Base-by-base conservation (phyloP, 2,329 filamentous ascomycete genomes). In the Hyphodiscus sp. region DNA sequence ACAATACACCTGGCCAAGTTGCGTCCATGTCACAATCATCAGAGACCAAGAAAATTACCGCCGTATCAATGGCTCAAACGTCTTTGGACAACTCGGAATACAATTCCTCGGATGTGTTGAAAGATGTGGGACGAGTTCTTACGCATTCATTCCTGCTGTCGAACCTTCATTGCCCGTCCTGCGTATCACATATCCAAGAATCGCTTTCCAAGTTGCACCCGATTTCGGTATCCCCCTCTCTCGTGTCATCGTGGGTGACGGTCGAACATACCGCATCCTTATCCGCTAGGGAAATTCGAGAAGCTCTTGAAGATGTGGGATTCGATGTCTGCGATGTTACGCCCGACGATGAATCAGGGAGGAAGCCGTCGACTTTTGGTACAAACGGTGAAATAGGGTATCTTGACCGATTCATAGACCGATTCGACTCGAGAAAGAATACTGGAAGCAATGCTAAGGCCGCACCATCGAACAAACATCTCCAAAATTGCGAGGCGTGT, bases 161-260 rank as follows among this genome's bases (percentile, higher is more conserved):
- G 57, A 90, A 91, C 68, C 76, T 91, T n/a, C 87, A 91, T 70
- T 90, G 87, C 71, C 83, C 86, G 15, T 87, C 85, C 56, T 91
- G 87, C 68, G 81, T 89, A 48, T 78, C 80, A 38, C 76, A 78
- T 60, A 89, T 91, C 65, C 76, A 82, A 63, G 72, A 77, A 51
- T 75, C 78, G 55, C 71, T 90, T 54, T 73, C 62, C 38, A 60
- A 63, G 7, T 68, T 79, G 67, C 54, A 75, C 73, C 71, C 74
- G 65, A 59, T 67, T 51, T 82, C 80, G 71, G 78, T 89, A 29
- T 85, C 83, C 58, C 80, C 85, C 55, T 89, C 87, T 59, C 80
- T 89, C 56, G 78, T 89, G 63, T 85, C 84, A 41, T 87, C 86
- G 47, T 82, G 82, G 56, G 81, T 89, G 60, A 83, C 81, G 30